Conservation (phyloP, 176 grass and related monocot genomes). For the Coix lacrymajobi region DNA sequence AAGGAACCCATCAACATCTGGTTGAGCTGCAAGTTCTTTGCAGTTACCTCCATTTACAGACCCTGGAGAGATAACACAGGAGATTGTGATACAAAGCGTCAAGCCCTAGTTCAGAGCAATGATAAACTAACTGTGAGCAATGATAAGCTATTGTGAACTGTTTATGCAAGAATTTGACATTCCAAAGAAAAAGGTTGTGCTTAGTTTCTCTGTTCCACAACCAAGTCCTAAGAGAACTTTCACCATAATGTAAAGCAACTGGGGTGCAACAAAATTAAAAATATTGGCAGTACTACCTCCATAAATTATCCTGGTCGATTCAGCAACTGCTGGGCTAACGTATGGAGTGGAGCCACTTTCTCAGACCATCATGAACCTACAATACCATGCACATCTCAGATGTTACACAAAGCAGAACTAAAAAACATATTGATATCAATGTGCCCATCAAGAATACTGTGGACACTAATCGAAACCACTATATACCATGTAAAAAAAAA, state of each 20-base stretch:
- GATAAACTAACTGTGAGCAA: neutral
- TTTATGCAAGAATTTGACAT: neutral
- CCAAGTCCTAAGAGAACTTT: neutral
- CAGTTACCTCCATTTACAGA: conserved; percentile 75
- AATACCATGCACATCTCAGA: neutral
- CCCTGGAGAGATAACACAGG: conserved; percentile 24
- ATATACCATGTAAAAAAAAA: neutral
- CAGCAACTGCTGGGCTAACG: conserved; percentile 64
- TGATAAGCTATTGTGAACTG: neutral
- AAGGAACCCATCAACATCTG: conserved; percentile 49
- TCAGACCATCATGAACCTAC: conserved; percentile 73
- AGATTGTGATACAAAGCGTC: neutral
- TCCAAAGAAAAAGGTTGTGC: neutral
- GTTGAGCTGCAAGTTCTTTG: conserved; percentile 49
- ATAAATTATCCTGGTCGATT: conserved; percentile 81
- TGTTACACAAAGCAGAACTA: neutral
- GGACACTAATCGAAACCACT: neutral
- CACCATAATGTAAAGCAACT: neutral
- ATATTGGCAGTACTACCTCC: conserved; percentile 41
- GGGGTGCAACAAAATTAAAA: neutral
- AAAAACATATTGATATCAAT: neutral
- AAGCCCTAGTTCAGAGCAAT: conserved; percentile 3
- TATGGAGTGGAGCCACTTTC: conserved; percentile 61
- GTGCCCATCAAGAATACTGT: neutral
- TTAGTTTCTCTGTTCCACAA: neutral